These are phyloP conservation scores for Suillus occidentalis DNA, from an alignment of 768 basidiomycete genomes.

Conservation along the genomic window DNA sequence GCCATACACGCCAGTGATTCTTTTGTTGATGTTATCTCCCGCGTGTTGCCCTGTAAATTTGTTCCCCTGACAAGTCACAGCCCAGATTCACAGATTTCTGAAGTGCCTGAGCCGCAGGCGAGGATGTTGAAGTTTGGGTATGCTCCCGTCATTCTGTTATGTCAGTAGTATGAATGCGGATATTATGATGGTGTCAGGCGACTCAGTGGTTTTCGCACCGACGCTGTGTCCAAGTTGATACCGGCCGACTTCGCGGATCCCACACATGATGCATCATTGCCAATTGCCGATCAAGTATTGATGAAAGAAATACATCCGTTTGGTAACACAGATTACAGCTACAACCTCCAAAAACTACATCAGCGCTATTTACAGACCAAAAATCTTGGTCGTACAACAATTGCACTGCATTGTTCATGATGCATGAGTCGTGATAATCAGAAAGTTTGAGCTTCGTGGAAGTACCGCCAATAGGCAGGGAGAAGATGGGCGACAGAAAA, in stretches of 20 bases:
- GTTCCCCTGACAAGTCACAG: not conserved
- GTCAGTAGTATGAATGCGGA: not conserved
- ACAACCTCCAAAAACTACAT: not conserved
- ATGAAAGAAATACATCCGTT: not conserved
- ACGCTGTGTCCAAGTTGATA: not conserved
- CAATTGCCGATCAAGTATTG: not conserved
- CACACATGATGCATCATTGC: not conserved
- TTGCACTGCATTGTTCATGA: not conserved
- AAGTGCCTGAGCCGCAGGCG: not conserved
- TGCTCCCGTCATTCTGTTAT: not conserved
- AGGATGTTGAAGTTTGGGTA: not conserved
- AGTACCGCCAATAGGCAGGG: conserved; percentile 12
- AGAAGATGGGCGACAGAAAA: conserved; percentile 12
- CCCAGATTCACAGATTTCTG: not conserved
- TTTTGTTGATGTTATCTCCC: no score
- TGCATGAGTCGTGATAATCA: not conserved
- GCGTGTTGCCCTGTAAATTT: not conserved
- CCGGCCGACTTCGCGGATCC: not conserved
- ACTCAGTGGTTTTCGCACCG: not conserved
- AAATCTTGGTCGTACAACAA: not conserved
- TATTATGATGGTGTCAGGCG: not conserved
- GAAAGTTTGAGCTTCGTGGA: not conserved
- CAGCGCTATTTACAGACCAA: not conserved
- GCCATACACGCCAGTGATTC: no score
- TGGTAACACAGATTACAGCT: not conserved